Percentiles rank a stretch among this genome's conserved stretches.
Evolutionary conservation across 192 early-diverging fungal genomes (phyloP).

Genomic region (Backusella westeae): DNA sequence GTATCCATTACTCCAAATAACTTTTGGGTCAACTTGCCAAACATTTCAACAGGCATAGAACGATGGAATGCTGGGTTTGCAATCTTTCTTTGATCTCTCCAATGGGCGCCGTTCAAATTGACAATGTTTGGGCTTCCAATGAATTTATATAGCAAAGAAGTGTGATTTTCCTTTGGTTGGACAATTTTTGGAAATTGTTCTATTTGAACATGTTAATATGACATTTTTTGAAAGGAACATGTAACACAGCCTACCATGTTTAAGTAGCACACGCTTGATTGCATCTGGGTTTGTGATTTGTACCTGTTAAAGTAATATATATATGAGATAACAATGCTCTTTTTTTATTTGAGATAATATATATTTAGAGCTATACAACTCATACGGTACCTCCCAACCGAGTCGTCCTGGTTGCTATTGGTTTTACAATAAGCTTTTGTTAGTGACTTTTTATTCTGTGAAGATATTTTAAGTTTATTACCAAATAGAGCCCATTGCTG

Average conservation of each 20-base stretch:
- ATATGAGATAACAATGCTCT: no score
- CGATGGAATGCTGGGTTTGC: constrained; percentile 32
- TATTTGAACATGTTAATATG: neutral
- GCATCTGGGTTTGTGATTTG: neutral
- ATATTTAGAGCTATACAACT: no score
- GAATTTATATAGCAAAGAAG: neutral
- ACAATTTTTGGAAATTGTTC: neutral
- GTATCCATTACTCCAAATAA: constrained; percentile 18
- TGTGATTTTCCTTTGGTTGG: neutral
- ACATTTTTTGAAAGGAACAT: neutral
- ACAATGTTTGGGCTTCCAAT: neutral
- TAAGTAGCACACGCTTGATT: neutral
- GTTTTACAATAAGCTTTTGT: neutral
- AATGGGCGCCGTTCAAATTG: neutral
- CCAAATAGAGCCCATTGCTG: neutral
- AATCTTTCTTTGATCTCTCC: constrained; percentile 9
- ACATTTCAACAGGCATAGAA: constrained; percentile 27
- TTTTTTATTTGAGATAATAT: no score
- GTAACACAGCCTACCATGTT: neutral
- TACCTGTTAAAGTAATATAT: neutral
- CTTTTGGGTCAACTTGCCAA: constrained; percentile 15
- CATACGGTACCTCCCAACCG: neutral
- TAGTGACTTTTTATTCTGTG: neutral
- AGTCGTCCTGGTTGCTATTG: neutral
- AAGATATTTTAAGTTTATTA: neutral